Percentiles rank a stretch among this genome's conserved stretches.
Evolutionary conservation across 257 asterid species (phyloP).

Genomic region (Ophiorrhiza pumila): DNA sequence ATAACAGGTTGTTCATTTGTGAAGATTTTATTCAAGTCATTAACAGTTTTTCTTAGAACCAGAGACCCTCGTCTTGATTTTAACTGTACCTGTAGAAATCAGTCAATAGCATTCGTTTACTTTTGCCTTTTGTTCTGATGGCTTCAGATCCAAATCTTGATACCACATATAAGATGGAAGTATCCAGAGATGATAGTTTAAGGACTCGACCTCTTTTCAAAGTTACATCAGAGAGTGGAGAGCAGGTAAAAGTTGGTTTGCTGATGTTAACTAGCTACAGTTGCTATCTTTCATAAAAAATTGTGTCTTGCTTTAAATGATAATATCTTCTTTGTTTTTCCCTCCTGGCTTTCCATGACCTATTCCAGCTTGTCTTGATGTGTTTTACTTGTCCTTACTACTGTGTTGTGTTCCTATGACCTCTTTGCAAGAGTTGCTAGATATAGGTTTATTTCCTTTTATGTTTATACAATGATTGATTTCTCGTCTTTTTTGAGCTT

Average conservation of each 20-base stretch:
- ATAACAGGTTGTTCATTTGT: constrained; percentile 45
- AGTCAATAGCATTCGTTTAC: not conserved
- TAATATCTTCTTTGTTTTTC: not conserved
- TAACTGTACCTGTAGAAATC: not conserved
- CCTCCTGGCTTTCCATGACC: not conserved
- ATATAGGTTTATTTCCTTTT: not conserved
- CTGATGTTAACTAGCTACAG: constrained; percentile 14
- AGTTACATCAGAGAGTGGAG: constrained; percentile 74
- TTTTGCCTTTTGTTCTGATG: constrained; percentile 26
- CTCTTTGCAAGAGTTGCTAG: not conserved
- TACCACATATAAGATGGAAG: constrained; percentile 75
- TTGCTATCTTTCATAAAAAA: constrained; percentile 6
- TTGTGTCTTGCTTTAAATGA: constrained; percentile 6
- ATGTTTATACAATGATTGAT: not conserved
- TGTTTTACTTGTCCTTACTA: not conserved
- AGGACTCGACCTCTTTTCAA: constrained; percentile 66
- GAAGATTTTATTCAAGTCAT: not conserved
- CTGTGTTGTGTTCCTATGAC: not conserved
- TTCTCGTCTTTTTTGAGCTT: not conserved
- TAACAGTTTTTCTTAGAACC: constrained; percentile 9
- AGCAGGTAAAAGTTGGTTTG: constrained; percentile 56
- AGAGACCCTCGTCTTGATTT: constrained; percentile 1
- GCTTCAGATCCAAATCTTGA: constrained; percentile 62
- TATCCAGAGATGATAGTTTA: constrained; percentile 62
- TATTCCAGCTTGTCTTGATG: not conserved